These are phyloP conservation scores for Fusarium beomiforme DNA, from an alignment of 2,329 filamentous ascomycete genomes.

Conservation along the genomic window DNA sequence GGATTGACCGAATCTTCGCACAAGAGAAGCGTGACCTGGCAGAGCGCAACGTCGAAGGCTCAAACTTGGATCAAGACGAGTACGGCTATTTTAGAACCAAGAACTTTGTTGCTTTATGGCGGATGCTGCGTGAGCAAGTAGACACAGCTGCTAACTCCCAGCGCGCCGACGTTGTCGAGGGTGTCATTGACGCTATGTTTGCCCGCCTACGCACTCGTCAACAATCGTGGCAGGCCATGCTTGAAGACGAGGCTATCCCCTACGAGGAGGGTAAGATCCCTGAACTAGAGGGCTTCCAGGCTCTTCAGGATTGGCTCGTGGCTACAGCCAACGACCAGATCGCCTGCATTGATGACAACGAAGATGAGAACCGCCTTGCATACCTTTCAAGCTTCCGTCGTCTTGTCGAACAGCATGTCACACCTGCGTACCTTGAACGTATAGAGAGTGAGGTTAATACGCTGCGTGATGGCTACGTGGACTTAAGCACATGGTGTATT, in stretches of 20 bases:
- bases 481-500: constrained; percentile 93
- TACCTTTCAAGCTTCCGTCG: constrained; percentile 89
- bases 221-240: constrained; percentile 84
- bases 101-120: constrained; percentile 94
- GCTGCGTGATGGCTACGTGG: constrained; percentile 91
- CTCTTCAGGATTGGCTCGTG: constrained; percentile 93
- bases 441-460: constrained; percentile 77
- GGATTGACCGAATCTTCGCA: constrained; percentile 92
- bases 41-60: constrained; percentile 76
- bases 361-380: constrained; percentile 76
- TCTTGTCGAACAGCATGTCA: constrained; percentile 83
- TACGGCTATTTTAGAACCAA: constrained; percentile 93
- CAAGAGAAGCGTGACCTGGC: constrained; percentile 85
- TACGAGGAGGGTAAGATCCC: constrained; percentile 69
- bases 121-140: constrained; percentile 94
- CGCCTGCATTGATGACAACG: constrained; percentile 93
- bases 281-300: constrained; percentile 75
- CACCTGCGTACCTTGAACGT: constrained; percentile 80
- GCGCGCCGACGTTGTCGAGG: constrained; percentile 90
- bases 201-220: constrained; percentile 84
- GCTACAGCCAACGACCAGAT: constrained; percentile 99
- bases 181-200: constrained; percentile 97
- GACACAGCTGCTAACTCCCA: constrained; percentile 85
- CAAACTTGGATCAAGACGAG: constrained; percentile 84
- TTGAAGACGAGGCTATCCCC: constrained; percentile 83